A percentile compares a stretch with the other conserved stretches of the same genome.
Conservation (phyloP, 1,284 basidiomycete species). For the Mycena sp. region DNA sequence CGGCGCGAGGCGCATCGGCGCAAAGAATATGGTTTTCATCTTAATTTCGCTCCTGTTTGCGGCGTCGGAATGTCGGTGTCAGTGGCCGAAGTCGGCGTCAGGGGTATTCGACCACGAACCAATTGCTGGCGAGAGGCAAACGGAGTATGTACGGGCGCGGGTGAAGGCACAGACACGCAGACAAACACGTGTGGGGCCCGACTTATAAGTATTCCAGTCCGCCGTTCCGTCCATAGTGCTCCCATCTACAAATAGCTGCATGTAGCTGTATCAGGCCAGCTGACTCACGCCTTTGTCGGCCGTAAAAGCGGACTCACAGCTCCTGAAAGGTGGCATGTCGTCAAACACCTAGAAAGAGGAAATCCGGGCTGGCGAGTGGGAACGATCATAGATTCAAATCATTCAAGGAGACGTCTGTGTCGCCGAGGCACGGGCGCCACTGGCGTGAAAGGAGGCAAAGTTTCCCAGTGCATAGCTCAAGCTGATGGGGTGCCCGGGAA, state of each 20-base stretch:
- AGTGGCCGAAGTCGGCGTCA: slow-evolving; percentile 3
- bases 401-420: slow-evolving; percentile 16
- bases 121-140: slow-evolving; percentile 9
- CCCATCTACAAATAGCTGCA: slow-evolving; percentile 13
- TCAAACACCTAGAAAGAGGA: slow-evolving; percentile 7
- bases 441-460: slow-evolving; percentile 8
- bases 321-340: slow-evolving; percentile 9
- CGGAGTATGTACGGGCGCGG: neutral
- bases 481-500: slow-evolving; percentile 6
- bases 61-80: slow-evolving; percentile 5
- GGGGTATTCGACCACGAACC: slow-evolving; percentile 8
- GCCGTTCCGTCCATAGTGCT: slow-evolving; percentile 4
- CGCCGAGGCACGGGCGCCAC: slow-evolving; percentile 6
- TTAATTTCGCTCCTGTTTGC: slow-evolving; percentile 11
- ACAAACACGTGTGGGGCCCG: slow-evolving; percentile 3
- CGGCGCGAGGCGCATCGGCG: slow-evolving; percentile 10
- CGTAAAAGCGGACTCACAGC: neutral
- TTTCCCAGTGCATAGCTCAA: slow-evolving; percentile 10
- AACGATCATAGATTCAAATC: slow-evolving; percentile 12
- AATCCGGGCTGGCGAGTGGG: slow-evolving; percentile 14
- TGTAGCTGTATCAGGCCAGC: slow-evolving; percentile 12
- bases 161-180: slow-evolving; percentile 13
- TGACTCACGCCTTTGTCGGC: slow-evolving; percentile 4
- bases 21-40: slow-evolving; percentile 19
- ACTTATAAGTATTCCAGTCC: slow-evolving; percentile 16